These are phyloP conservation scores for Plasmopara viticola DNA, from an alignment of 352 stramenopile species.

Conservation along the genomic window DNA sequence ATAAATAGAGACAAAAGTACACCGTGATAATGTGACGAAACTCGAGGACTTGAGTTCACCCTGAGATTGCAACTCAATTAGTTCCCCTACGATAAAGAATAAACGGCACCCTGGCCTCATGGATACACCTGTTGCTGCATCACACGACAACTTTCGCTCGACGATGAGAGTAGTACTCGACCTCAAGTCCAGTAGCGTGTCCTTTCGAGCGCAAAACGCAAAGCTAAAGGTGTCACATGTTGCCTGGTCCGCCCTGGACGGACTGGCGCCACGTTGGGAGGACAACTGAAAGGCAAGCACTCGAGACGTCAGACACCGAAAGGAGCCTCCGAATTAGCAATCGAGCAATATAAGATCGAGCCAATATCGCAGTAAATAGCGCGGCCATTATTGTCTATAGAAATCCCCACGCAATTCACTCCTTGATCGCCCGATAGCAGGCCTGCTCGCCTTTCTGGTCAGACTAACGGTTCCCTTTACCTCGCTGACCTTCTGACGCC, in stretches of 20 bases:
- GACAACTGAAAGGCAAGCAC: conserved; percentile 12
- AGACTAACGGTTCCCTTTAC: conserved; percentile 3
- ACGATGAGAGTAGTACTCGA: conserved; percentile 16
- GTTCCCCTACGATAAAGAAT: too few species aligned
- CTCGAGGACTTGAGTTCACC: too few species aligned
- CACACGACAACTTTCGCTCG: neutral
- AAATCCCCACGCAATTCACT: too few species aligned
- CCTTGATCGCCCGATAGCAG: too few species aligned
- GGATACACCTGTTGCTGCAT: too few species aligned
- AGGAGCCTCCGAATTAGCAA: conserved; percentile 1
- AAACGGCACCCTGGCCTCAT: too few species aligned
- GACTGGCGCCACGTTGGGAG: neutral
- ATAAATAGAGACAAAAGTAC: too few species aligned
- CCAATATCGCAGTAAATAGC: neutral
- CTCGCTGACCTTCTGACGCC: conserved; percentile 26
- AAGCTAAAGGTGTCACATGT: conserved; percentile 7
- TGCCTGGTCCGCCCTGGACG: conserved; percentile 15
- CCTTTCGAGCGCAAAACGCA: conserved; percentile 15
- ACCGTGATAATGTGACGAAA: too few species aligned
- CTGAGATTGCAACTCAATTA: too few species aligned
- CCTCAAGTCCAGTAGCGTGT: conserved; percentile 36
- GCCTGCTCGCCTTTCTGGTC: conserved; percentile 1
- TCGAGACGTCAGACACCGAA: conserved; percentile 21
- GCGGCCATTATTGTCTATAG: too few species aligned
- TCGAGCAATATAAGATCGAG: neutral